Conservation (phyloP, 441 rosid genomes). For the Kokia cookei region DNA sequence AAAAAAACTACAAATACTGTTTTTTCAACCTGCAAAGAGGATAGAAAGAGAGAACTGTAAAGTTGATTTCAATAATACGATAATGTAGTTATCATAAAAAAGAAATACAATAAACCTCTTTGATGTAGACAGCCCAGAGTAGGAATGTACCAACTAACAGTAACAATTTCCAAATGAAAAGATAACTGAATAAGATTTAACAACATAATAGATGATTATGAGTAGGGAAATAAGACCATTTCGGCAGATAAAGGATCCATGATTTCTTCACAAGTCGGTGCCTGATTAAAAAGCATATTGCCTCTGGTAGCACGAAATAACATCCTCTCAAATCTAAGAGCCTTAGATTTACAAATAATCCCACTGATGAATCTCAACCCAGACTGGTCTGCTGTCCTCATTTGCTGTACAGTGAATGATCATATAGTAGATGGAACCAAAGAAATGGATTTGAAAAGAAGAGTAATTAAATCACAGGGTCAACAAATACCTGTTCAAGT, state of each 20-base stretch:
- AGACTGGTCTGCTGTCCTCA: conserved; percentile 64
- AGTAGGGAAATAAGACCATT: conserved; percentile 46
- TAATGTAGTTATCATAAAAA: neutral
- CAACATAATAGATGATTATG: neutral
- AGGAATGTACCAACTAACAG: neutral
- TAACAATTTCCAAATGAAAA: conserved; percentile 3
- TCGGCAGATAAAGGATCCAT: conserved; percentile 85
- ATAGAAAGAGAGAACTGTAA: conserved; percentile 6
- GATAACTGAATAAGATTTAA: neutral
- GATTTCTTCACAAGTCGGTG: conserved; percentile 82
- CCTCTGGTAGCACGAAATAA: conserved; percentile 97
- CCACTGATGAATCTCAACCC: conserved; percentile 92
- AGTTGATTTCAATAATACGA: neutral
- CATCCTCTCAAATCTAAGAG: conserved; percentile 85
- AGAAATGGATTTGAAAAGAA: conserved; percentile 7
- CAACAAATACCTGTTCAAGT: conserved; percentile 71
- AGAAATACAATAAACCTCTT: conserved; percentile 5
- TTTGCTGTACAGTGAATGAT: conserved; percentile 49
- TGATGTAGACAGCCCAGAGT: neutral
- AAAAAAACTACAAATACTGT: conserved; percentile 82
- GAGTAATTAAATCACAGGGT: conserved; percentile 5
- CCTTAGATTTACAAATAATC: conserved; percentile 72
- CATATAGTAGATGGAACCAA: conserved; percentile 15
- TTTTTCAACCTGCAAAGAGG: conserved; percentile 66
- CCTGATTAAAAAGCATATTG: conserved; percentile 94